These are phyloP conservation scores for Gonapodya prolifera DNA, from an alignment of 192 early-diverging fungal species.

Conservation along the genomic window DNA sequence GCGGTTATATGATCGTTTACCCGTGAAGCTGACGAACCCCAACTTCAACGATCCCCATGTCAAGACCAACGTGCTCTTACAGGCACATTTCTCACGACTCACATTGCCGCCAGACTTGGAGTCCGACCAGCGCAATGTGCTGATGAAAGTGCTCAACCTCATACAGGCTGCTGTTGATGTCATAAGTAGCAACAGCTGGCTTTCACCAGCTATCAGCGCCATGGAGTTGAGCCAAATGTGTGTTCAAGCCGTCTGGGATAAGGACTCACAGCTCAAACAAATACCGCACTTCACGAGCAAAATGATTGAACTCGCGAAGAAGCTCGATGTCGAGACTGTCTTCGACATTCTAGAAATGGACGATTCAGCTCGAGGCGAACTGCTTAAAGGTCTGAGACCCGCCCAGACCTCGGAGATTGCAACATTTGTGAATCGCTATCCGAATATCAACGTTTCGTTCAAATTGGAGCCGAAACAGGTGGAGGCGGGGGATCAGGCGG, in stretches of 20 bases:
- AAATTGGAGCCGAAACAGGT: conserved; percentile 42
- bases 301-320: conserved; percentile 58
- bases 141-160: conserved; percentile 59
- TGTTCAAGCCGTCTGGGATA: conserved; percentile 95
- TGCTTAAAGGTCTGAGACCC: conserved; percentile 43
- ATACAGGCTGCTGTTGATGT: conserved; percentile 92
- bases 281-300: conserved; percentile 70
- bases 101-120: conserved; percentile 83
- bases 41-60: conserved; percentile 81
- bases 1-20: conserved; percentile 68
- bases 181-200: conserved; percentile 80
- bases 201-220: conserved; percentile 71
- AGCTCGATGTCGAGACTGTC: conserved; percentile 63
- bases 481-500: conserved; percentile 28
- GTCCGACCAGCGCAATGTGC: conserved; percentile 63
- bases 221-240: conserved; percentile 98
- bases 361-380: conserved; percentile 58
- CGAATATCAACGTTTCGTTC: conserved; percentile 74
- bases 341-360: conserved; percentile 93
- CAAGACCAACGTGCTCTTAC: conserved; percentile 85
- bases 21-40: conserved; percentile 53
- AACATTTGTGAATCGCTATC: conserved; percentile 80
- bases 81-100: conserved; percentile 88
- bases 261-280: conserved; percentile 81
- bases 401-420: conserved; percentile 68